phyloP scores from a whole-genome alignment of 805 yeast species.

The Candida boidinii region DNA sequence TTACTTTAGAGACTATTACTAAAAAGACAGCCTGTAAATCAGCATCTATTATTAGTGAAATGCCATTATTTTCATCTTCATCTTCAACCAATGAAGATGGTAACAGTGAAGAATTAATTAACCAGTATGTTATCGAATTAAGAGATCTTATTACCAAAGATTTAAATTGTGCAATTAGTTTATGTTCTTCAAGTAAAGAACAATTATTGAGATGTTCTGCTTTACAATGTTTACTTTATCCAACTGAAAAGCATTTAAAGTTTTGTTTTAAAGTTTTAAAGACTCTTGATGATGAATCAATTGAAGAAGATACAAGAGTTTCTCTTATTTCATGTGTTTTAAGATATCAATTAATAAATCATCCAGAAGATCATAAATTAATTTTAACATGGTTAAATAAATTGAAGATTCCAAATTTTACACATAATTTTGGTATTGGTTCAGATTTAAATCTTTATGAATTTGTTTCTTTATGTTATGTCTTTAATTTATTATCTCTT shows the following conservation, averaged over 20 bases:
- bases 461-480: slow-evolving; percentile 17
- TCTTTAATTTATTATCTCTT: slow-evolving; percentile 10
- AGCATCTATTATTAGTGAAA: no score
- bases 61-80: no score
- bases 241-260: slow-evolving; percentile 11
- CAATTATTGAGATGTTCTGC: slow-evolving; percentile 7
- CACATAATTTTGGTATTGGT: slow-evolving; percentile 10
- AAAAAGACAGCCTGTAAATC: no score
- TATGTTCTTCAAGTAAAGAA: slow-evolving; percentile 4
- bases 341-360: slow-evolving; percentile 15
- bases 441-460: slow-evolving; percentile 15
- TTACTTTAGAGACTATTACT: slow-evolving; percentile 9
- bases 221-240: slow-evolving; percentile 12
- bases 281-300: background rate
- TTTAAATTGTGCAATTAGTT: slow-evolving; percentile 4
- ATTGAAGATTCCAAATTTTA: slow-evolving; percentile 16
- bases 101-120: slow-evolving; percentile 6
- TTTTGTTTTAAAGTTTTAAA: slow-evolving; percentile 8
- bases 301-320: slow-evolving; percentile 8
- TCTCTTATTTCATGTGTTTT: slow-evolving; percentile 17
- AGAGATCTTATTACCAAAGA: slow-evolving; percentile 8
- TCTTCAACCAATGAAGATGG: slow-evolving; percentile 1
- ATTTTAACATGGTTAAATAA: slow-evolving; percentile 15
- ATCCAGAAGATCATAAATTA: slow-evolving; percentile 6
- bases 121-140: slow-evolving; percentile 6